Evolutionary conservation across 345 rosid species (phyloP).

Genomic region (Euphorbia lathyris): DNA sequence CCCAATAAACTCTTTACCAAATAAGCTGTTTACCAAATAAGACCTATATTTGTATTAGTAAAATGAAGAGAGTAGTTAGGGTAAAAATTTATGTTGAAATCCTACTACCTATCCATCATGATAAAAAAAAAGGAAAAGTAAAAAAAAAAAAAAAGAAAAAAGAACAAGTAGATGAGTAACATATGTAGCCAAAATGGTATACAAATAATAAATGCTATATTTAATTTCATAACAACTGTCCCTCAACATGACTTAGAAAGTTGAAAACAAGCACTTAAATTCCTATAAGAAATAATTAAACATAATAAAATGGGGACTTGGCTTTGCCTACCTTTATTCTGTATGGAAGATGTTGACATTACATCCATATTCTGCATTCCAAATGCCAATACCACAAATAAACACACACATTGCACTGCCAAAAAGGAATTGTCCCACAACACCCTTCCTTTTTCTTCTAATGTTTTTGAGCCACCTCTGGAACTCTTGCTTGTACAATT

Average conservation of each 20-base stretch:
- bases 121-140: not conserved
- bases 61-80: no score
- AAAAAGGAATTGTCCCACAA: not conserved
- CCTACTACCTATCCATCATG: no score
- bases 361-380: not conserved
- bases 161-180: not conserved
- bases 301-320: no score
- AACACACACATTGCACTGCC: slow-evolving; percentile 1
- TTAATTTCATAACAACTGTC: not conserved
- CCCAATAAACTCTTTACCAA: no score
- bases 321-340: not conserved
- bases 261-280: not conserved
- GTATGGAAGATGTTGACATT: not conserved
- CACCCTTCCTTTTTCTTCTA: not conserved
- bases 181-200: not conserved
- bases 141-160: not conserved
- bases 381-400: not conserved
- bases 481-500: no score
- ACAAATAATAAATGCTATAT: slow-evolving; percentile 4
- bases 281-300: not conserved
- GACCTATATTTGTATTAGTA: no score
- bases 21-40: no score
- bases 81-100: no score
- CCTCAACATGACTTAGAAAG: not conserved
- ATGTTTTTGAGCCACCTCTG: not conserved